Base-by-base conservation (phyloP, 2,329 filamentous ascomycete species). In the Cadophora malorum region DNA sequence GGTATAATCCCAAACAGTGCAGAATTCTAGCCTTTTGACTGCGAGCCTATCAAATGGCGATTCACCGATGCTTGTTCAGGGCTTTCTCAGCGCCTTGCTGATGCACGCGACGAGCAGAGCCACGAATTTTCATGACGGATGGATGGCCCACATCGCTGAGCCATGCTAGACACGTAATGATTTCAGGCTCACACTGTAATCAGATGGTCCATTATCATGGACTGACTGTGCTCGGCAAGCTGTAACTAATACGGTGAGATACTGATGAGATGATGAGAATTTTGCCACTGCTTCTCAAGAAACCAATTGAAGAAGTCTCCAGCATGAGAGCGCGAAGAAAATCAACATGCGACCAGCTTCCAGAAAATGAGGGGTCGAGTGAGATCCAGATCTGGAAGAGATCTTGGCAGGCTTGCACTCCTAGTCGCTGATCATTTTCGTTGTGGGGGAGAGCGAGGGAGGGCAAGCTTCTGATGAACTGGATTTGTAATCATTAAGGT, bases 81-180 rank as follows among this genome's bases (percentile, higher is more conserved):
- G 45, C 64, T 63, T 63, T 56, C 64, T 63, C 64, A 58, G 38
- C 58, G 50, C 16, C 58, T 55, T 63, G 64, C 50, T 66, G 58
- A 66, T 66, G 59, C 64, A 66, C 49, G 64, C 64, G 59, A 62
- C 38, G 12, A 49, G 38, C 58, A 61, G 38, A 61, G 58, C 58
- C 64, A 66, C 56, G 56, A 66, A 66, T 55, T 62, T 45, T 45
- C 58, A 47, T 63, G 50, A 58, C 41, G 49, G 56, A 41, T 14
- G 9, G 16, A 21, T 58, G 25, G 50, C 58, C 56, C 56, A 41
- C 64, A 21, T n/a, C 47, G 56, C 64, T 66, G 50, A 61, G 64
- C 58, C 64, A 35, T 60, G 41, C 25, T 62, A n/a, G 64, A 66
- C 64, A 58, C 64, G 64, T 66, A 66, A 62, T 56, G 49, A 59